phyloP scores from a whole-genome alignment of 352 stramenopile genomes.

The Plasmopara muralis region DNA sequence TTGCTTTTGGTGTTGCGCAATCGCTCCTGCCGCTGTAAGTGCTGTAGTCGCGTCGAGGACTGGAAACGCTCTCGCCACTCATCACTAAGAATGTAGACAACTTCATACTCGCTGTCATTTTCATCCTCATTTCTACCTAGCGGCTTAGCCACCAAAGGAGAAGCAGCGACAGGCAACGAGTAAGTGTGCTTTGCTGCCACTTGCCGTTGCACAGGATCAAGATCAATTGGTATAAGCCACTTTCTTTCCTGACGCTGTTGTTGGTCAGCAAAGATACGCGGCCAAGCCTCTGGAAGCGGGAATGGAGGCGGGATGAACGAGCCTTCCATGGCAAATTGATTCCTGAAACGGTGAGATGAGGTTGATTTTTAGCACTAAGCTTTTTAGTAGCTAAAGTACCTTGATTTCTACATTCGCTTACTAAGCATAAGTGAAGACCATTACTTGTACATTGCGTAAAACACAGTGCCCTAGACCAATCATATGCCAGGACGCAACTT shows the following conservation, averaged over 20 bases:
- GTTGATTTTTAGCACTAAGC: no score
- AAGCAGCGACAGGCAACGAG: background rate
- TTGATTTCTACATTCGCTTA: no score
- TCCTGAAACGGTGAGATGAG: no score
- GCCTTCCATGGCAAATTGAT: conserved; percentile 15
- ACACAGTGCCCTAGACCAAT: no score
- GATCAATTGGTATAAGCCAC: conserved; percentile 46
- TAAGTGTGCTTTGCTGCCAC: conserved; percentile 1
- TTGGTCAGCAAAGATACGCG: conserved; percentile 31
- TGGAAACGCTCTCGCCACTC: conserved; percentile 57
- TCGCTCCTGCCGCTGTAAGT: conserved; percentile 5
- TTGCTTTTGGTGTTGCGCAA: conserved; percentile 4
- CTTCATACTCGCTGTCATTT: conserved; percentile 52
- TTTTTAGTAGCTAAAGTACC: no score
- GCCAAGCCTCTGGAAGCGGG: conserved; percentile 69
- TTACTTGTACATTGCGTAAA: no score
- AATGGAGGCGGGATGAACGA: conserved; percentile 65
- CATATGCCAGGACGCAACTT: no score
- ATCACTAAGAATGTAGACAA: conserved; percentile 62
- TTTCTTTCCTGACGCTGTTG: conserved; percentile 17
- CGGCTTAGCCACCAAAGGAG: background rate
- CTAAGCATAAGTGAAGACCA: no score
- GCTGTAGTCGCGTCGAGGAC: conserved; percentile 15
- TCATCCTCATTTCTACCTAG: conserved; percentile 8
- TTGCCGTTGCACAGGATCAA: conserved; percentile 1